phyloP scores from a whole-genome alignment of 2,329 filamentous ascomycete genomes.

The Talaromyces sp. region DNA sequence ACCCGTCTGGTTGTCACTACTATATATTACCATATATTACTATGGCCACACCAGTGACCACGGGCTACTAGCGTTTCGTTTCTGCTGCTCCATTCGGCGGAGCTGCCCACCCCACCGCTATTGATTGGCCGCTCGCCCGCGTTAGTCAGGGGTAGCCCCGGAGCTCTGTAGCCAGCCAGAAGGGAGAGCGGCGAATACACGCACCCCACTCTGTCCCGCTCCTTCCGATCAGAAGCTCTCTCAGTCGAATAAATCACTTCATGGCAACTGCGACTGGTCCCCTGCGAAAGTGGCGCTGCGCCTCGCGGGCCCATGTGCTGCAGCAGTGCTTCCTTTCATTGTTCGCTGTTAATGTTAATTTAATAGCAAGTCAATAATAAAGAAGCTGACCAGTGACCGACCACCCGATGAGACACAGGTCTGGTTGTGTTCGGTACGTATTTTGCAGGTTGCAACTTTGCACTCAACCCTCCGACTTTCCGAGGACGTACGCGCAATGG shows the following conservation, averaged over 20 bases:
- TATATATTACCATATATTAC: too few relatives aligned
- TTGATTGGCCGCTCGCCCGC: neutral
- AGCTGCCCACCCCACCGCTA: neutral
- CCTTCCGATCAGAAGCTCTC: neutral
- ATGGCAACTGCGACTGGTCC: neutral
- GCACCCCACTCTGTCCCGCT: neutral
- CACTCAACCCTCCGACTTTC: neutral
- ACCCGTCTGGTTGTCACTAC: neutral
- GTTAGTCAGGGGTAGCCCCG: constrained; percentile 10
- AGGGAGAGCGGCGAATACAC: neutral
- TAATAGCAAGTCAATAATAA: neutral
- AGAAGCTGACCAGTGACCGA: too few relatives aligned
- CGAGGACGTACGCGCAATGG: neutral
- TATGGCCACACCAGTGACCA: too few relatives aligned
- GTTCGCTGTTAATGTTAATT: neutral
- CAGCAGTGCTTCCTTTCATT: neutral
- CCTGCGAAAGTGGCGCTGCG: neutral
- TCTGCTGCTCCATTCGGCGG: neutral
- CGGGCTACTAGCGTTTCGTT: neutral
- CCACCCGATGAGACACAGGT: too few relatives aligned
- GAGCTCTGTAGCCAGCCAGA: neutral
- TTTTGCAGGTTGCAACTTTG: too few relatives aligned
- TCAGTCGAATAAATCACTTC: too few relatives aligned
- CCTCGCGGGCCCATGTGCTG: neutral
- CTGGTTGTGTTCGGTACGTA: neutral